These are phyloP conservation scores for Quercus glauca DNA, from an alignment of 306 rosid species.

Conservation along the genomic window DNA sequence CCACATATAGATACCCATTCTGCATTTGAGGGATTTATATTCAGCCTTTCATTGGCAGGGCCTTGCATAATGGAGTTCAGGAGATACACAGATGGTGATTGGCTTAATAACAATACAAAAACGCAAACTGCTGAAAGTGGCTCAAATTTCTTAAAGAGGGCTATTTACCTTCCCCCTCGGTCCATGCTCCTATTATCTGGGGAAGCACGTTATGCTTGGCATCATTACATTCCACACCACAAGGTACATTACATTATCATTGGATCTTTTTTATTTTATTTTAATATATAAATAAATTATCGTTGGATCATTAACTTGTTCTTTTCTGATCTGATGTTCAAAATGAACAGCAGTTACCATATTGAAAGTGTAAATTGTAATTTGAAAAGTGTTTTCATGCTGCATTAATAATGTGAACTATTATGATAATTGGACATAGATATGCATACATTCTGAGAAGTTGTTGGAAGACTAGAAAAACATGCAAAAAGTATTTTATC, in stretches of 20 bases:
- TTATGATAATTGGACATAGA: neutral
- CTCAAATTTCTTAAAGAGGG: constrained; percentile 53
- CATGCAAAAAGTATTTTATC: neutral
- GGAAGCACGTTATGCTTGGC: constrained; percentile 93
- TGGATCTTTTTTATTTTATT: neutral
- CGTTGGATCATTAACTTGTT: neutral
- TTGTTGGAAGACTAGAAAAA: neutral
- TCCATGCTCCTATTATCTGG: constrained; percentile 78
- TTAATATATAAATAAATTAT: neutral
- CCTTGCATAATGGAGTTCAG: constrained; percentile 99
- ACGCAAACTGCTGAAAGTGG: constrained; percentile 41
- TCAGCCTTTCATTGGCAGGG: constrained; percentile 94
- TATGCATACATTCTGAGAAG: neutral
- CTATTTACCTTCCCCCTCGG: constrained; percentile 75
- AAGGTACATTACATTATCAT: constrained; percentile 45
- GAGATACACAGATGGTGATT: constrained; percentile 45
- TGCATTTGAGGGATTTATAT: constrained; percentile 92
- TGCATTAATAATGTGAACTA: neutral
- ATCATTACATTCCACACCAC: constrained; percentile 89
- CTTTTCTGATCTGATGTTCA: neutral
- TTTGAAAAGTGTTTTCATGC: neutral
- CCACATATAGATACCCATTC: constrained; percentile 98
- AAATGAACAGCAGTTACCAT: neutral
- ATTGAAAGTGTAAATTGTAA: neutral
- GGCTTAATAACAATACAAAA: constrained; percentile 38